phyloP scores from a whole-genome alignment of 176 grass and related monocot genomes.

The Avena atlantica region DNA sequence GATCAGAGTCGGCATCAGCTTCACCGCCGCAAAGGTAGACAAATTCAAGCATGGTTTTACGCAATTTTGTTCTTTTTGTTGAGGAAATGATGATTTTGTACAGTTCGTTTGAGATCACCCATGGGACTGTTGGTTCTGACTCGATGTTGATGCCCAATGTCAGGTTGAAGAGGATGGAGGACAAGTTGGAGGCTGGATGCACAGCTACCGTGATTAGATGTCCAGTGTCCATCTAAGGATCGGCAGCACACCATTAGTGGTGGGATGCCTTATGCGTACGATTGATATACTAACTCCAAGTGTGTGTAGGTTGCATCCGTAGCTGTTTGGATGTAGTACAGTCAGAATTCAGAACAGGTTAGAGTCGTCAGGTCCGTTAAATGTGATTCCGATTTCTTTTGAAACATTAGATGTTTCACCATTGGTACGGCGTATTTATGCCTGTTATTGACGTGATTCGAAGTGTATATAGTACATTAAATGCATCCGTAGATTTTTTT shows the following conservation, averaged over 20 bases:
- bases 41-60: neutral
- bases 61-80: no score
- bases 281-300: no score
- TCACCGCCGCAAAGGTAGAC: conserved; percentile 58
- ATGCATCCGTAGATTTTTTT: neutral
- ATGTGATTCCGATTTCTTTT: neutral
- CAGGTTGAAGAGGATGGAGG: conserved; percentile 34
- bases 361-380: neutral
- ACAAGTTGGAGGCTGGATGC: conserved; percentile 44
- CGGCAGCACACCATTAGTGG: no score
- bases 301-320: neutral
- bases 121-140: neutral
- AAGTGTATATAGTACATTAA: neutral
- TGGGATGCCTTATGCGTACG: no score
- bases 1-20: conserved; percentile 69
- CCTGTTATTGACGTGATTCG: neutral
- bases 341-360: neutral
- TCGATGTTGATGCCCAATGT: neutral
- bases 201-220: conserved; percentile 28
- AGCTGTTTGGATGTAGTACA: neutral
- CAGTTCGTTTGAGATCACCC: neutral
- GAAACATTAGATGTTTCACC: neutral
- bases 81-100: no score
- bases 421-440: neutral
- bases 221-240: neutral